Evolutionary conservation across 2,329 filamentous ascomycete species (phyloP), one percentile per base, ranked within the genome.

Genomic region (Apiospora arundinis): DNA sequence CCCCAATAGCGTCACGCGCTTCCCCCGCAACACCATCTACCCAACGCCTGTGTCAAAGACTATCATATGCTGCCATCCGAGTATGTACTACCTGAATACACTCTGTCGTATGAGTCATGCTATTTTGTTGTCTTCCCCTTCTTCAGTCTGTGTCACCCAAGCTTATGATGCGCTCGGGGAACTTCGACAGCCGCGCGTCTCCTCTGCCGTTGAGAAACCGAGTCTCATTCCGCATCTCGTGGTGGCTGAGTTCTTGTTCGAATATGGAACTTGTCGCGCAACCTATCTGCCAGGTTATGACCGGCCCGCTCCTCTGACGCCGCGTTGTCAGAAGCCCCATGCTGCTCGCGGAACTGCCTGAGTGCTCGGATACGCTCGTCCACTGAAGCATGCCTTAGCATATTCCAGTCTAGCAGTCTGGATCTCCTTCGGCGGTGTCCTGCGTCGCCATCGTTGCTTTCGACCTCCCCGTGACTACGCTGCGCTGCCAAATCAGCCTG

Each of bases 351-450:
- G 66, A 86, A 83, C 69, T 85, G 85, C 46, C 90, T 84, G 6
- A 92, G 82, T 7, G 85, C 87, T 70, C 87, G 88, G 70, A 92
- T 89, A n/a, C 89, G 88, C 79, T 92, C 90, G 74, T 91, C 88
- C 4, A 86, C 83, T 0, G 89, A 83, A n/a, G 89, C 89, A 72
- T 90, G 85, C 14, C 89, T 85, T 23, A 92, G 80, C 63, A 87
- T 82, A 73, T 88, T 85, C 65, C 90, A 81, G 74, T 91, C 89
- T 52, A 91, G 82, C 5, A 91, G 77, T 4, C 89, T 85, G 0
- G 87, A 87, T 5, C 85, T 76, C 28, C 89, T 84, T 49, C 84
- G 81, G 46, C 82, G 82, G 70, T 84, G 83, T 1, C 76, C 72
- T 1, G 74, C 71, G 37, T 80, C 80, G 14, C 75, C 76, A 44